phyloP scores from a whole-genome alignment of 176 grass and related monocot species.

The Carex pumila region DNA sequence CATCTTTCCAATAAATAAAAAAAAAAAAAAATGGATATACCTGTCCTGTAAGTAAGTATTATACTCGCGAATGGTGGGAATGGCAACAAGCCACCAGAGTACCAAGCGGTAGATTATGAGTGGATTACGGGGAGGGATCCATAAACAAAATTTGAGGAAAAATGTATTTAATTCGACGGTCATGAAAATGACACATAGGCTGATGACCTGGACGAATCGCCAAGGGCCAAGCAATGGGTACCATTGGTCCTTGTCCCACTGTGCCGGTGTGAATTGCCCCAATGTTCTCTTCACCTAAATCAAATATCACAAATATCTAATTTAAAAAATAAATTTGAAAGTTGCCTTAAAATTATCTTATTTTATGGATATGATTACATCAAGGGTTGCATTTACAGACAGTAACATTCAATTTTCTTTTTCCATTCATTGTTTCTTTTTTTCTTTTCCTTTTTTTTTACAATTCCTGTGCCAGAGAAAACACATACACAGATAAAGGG shows the following conservation, averaged over 20 bases:
- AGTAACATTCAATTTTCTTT: background rate
- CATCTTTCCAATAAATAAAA: background rate
- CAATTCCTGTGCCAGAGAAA: background rate
- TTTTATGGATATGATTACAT: background rate
- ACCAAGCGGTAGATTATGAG: slow-evolving; percentile 79
- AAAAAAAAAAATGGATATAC: slow-evolving; percentile 23
- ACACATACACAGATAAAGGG: background rate
- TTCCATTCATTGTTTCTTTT: background rate
- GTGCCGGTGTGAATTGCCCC: slow-evolving; percentile 92
- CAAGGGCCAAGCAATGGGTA: slow-evolving; percentile 74
- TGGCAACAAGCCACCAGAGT: slow-evolving; percentile 98
- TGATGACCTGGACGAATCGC: slow-evolving; percentile 92
- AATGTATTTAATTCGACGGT: slow-evolving; percentile 92
- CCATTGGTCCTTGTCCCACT: slow-evolving; percentile 99
- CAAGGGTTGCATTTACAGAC: background rate
- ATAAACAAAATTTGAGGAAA: slow-evolving; percentile 97
- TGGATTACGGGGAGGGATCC: slow-evolving; percentile 87
- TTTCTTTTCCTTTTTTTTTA: background rate
- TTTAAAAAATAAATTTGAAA: background rate
- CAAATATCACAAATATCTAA: slow-evolving; percentile 17
- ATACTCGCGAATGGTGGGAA: slow-evolving; percentile 94
- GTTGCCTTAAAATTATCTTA: background rate
- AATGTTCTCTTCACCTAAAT: slow-evolving; percentile 91
- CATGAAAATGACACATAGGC: slow-evolving; percentile 90
- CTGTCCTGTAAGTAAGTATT: slow-evolving; percentile 99